Evolutionary conservation across 495 filamentous ascomycete genomes (phyloP), one percentile per base, ranked within the genome.

Genomic region (Penicillium flavigenum): DNA sequence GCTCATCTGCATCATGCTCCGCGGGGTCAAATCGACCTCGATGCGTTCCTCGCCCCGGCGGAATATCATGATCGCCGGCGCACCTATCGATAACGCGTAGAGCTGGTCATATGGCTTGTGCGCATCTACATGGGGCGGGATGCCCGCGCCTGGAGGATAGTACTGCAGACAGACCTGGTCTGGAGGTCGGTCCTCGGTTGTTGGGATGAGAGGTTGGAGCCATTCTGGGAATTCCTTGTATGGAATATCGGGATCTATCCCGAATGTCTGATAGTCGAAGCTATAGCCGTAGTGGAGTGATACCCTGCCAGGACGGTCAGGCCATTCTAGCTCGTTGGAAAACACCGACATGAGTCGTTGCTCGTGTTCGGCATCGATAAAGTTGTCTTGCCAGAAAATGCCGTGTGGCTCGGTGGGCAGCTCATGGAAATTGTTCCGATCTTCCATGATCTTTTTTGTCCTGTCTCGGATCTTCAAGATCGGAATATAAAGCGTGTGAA

Each of bases 181-280:
- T 19, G 73, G 73, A 5, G 69, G 67, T 8, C 73, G 70, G 9
- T 51, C 14, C 47, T 76, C 73, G 11, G 70, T 73, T 0, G 60
- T 66, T 0, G 73, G 73, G 27, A 76, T 71, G 0, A 76, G 66
- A 11, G 73, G 70, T 20, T 65, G 56, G 1, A 76, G 62, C 73
- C 73, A 76, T 12, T 59, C 63, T 0, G 73, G 73, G n/a, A 76
- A 76, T 29, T 69, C 64, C 54, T 72, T 73, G 57, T 69, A 74
- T 0, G 70, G 72, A 19, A 76, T 71, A 1, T 71, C 69, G 0
- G 67, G 72, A 44, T 76, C 73, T 38, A 76, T 65, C 3, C 63
- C 70, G 45, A 76, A 76, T 14, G 73, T 76, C 44, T 74, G 74
- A 39, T 76, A 76, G 69, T 76, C 72, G 62, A 76, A 76, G 27